phyloP scores from a whole-genome alignment of 768 basidiomycete genomes.

The Coprinopsis strossmayeri region DNA sequence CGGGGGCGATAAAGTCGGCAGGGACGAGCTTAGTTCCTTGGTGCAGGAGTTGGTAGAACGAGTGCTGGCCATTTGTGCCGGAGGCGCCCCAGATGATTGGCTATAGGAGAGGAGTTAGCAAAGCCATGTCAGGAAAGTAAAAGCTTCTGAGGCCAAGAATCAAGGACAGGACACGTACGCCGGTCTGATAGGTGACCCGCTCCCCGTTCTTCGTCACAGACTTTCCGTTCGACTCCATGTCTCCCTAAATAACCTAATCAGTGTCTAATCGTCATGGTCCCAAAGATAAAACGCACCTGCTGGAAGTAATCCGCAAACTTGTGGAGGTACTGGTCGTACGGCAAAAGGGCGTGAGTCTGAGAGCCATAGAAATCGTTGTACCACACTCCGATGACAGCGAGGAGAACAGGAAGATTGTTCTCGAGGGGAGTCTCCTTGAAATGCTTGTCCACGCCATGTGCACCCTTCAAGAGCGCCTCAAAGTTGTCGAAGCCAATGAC shows the following conservation, averaged over 20 bases:
- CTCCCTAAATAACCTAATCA: constrained; percentile 46
- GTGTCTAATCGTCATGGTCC: not conserved
- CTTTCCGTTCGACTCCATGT: constrained; percentile 99
- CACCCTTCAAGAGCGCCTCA: constrained; percentile 81
- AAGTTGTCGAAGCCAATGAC: constrained; percentile 95
- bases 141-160: too few relatives aligned
- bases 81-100: constrained; percentile 99
- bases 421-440: constrained; percentile 87
- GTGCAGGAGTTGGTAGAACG: constrained; percentile 97
- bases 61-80: constrained; percentile 98
- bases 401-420: constrained; percentile 84
- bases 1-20: constrained; percentile 87
- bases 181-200: constrained; percentile 93
- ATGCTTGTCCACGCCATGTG: constrained; percentile 97
- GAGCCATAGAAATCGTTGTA: constrained; percentile 99
- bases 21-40: constrained; percentile 92
- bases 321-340: constrained; percentile 98
- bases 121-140: not conserved
- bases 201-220: constrained; percentile 90
- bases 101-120: constrained; percentile 28
- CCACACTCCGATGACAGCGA: constrained; percentile 92
- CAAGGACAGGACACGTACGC: constrained; percentile 63
- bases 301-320: constrained; percentile 99
- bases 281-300: constrained; percentile 41
- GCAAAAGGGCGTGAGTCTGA: constrained; percentile 92